Evolutionary conservation across 2,329 filamentous ascomycete species (phyloP).

Genomic region (Neofusicoccum cordaticola): DNA sequence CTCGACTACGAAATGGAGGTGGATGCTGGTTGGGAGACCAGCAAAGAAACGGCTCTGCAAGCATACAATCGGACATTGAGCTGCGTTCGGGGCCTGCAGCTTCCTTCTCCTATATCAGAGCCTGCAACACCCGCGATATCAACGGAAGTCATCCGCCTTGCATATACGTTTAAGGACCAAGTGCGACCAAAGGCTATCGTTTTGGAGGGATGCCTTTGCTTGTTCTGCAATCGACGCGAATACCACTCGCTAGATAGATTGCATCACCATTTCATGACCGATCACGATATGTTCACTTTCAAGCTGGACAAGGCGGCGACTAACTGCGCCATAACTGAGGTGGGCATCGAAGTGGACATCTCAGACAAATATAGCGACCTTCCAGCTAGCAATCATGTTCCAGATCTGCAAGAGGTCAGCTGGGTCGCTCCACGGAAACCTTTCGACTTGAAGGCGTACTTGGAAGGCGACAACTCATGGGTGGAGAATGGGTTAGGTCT

Average conservation of each 20-base stretch:
- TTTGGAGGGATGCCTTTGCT: conserved; percentile 21
- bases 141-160: neutral
- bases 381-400: conserved; percentile 26
- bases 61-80: conserved; percentile 27
- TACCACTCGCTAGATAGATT: conserved; percentile 25
- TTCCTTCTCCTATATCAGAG: conserved; percentile 9
- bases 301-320: neutral
- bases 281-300: conserved; percentile 37
- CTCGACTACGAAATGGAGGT: conserved; percentile 27
- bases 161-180: conserved; percentile 19
- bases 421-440: conserved; percentile 33
- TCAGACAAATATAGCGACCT: conserved; percentile 23
- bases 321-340: conserved; percentile 18
- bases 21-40: conserved; percentile 25
- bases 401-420: conserved; percentile 28
- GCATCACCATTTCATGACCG: conserved; percentile 32
- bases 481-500: conserved; percentile 20
- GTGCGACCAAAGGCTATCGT: conserved; percentile 18
- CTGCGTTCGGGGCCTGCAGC: conserved; percentile 1
- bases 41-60: conserved; percentile 20
- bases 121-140: neutral
- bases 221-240: conserved; percentile 21
- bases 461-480: conserved; percentile 36
- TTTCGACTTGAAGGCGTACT: conserved; percentile 35
- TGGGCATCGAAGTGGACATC: conserved; percentile 23